Percentiles rank a stretch among this genome's conserved stretches.
These are phyloP conservation scores for Hypoxylon sp. DNA, from an alignment of 2,329 filamentous ascomycete species.

Conservation along the genomic window DNA sequence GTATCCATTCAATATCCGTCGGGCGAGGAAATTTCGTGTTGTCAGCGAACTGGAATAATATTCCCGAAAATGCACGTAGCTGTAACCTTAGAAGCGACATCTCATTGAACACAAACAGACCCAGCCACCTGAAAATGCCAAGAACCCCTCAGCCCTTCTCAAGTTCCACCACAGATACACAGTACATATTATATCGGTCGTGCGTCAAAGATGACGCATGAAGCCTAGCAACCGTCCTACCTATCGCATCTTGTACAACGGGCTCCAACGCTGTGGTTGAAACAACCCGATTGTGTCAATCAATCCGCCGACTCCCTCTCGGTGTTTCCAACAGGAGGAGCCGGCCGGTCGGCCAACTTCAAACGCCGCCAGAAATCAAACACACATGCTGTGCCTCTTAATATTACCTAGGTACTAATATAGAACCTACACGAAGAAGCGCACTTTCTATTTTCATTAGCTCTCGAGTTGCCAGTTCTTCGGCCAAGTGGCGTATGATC, in stretches of 20 bases:
- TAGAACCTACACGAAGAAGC: conserved; percentile 4
- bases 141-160: neutral
- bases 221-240: conserved; percentile 21
- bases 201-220: conserved; percentile 25
- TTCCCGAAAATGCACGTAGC: neutral
- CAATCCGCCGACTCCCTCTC: conserved; percentile 26
- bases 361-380: conserved; percentile 20
- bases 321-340: conserved; percentile 16
- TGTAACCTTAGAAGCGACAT: neutral
- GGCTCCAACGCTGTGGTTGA: conserved; percentile 30
- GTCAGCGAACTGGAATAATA: neutral
- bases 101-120: neutral
- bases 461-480: neutral
- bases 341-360: conserved; percentile 15
- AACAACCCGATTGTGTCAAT: conserved; percentile 36
- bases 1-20: neutral
- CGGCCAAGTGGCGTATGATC: neutral
- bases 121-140: neutral
- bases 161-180: conserved; percentile 11
- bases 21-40: neutral
- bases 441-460: neutral
- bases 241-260: conserved; percentile 20
- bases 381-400: conserved; percentile 9
- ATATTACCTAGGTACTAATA: conserved; percentile 5
- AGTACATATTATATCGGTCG: conserved; percentile 12